Base-by-base conservation (phyloP, 495 filamentous ascomycete genomes). In the Platismatia glauca region DNA sequence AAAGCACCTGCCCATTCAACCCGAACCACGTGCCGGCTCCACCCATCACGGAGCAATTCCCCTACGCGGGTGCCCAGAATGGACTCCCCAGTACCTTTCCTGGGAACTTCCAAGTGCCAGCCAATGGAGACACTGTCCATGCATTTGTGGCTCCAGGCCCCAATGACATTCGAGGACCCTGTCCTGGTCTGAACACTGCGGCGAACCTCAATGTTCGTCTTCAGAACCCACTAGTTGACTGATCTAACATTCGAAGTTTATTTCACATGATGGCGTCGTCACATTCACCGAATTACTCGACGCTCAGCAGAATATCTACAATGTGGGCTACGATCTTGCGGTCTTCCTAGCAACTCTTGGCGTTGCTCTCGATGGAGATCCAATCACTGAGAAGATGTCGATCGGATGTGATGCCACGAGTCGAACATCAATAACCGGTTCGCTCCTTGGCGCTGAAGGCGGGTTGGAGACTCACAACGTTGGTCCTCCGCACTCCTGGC, bases 161-260 rank as follows among this genome's bases (percentile, higher is more conserved):
- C 6, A 63, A 63, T 9, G 70, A 71, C 46, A 59, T 64, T 46
- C 75, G 78, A 29, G 74, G 74, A 55, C 78, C 77, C 34, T 82
- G 79, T 63, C 79, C 79, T 2, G 78, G 75, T 43, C 65, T 81
- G 43, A 81, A 81, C 60, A 67, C 74, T 18, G 69, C 80, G 33
- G 80, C 80, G 2, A 81, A 81, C 68, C 78, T 79, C 67, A 70
- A 71, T 55, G 55, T 58, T 27, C 34, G 55, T 24, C 69, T 1
- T 71, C 74, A 65, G 24, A 65, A n/a, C 74, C 71, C 59, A 52
- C 70, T 16, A 59, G 70, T 5, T 66, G 75, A 31, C 73, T 75
- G 57, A 13, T 27, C 61, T 70, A 71, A 64, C 38, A 1, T 24
- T 27, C 7, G n/a, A 27, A 39, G 59, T 77, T 77, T 68, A 62